phyloP scores from a whole-genome alignment of 2,329 filamentous ascomycete species.

The Leptographium wingfieldii region DNA sequence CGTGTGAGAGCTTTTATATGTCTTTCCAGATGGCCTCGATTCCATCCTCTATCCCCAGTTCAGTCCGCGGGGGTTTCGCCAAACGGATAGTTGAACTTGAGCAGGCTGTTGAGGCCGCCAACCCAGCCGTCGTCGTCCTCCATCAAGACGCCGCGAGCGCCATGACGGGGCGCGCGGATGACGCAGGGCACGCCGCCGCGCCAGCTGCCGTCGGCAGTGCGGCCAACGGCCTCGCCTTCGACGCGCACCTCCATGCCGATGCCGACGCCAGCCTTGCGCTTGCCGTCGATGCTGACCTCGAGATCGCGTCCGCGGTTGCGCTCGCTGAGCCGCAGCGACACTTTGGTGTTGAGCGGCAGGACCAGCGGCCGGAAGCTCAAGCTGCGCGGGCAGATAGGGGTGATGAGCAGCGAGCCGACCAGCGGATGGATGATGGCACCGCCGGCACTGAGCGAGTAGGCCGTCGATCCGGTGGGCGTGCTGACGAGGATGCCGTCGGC shows the following conservation, averaged over 20 bases:
- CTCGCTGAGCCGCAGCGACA: conserved; percentile 69
- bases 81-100: conserved; percentile 98
- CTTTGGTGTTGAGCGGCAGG: conserved; percentile 71
- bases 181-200: conserved; percentile 83
- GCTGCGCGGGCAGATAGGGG: conserved; percentile 85
- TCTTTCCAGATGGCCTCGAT: not conserved
- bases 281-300: conserved; percentile 69
- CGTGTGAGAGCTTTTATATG: not conserved
- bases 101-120: conserved; percentile 76
- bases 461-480: conserved; percentile 88
- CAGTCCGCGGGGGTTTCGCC: conserved; percentile 42
- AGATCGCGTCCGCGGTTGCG: conserved; percentile 66
- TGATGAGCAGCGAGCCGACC: conserved; percentile 77
- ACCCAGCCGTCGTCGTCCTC: conserved; percentile 90
- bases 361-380: conserved; percentile 87
- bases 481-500: conserved; percentile 91
- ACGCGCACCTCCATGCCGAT: conserved; percentile 79
- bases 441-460: conserved; percentile 86
- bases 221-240: conserved; percentile 68
- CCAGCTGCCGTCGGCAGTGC: conserved; percentile 34
- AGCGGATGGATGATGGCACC: conserved; percentile 91
- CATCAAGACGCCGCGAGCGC: conserved; percentile 23
- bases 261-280: conserved; percentile 51
- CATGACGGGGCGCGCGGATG: conserved; percentile 48
- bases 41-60: not conserved